Percentiles rank a stretch among this genome's conserved stretches.
These are phyloP conservation scores for Arachnomyces sp. DNA, from an alignment of 2,329 filamentous ascomycete genomes.

Conservation along the genomic window DNA sequence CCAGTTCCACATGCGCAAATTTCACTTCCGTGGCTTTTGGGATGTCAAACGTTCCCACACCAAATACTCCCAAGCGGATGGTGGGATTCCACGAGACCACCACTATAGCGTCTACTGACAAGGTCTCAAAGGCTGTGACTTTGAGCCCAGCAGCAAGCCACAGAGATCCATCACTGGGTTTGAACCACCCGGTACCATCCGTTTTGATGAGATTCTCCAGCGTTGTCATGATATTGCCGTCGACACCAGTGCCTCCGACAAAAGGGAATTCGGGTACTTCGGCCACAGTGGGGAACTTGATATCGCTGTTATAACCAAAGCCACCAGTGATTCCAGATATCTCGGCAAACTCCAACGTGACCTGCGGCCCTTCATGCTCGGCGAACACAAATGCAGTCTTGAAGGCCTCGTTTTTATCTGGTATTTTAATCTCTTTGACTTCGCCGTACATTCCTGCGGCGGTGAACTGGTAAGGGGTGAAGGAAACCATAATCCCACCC, in stretches of 20 bases:
- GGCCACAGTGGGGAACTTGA: slow-evolving; percentile 24
- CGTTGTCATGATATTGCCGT: no score
- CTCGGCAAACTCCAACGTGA: no score
- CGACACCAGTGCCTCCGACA: slow-evolving; percentile 9
- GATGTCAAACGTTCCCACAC: slow-evolving; percentile 22
- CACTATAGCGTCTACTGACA: slow-evolving; percentile 30
- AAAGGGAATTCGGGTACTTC: slow-evolving; percentile 28
- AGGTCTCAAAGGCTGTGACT: slow-evolving; percentile 33
- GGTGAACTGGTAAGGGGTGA: slow-evolving; percentile 29
- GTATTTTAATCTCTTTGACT: slow-evolving; percentile 18
- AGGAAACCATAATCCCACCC: slow-evolving; percentile 31
- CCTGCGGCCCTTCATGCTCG: slow-evolving; percentile 32
- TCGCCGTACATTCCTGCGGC: slow-evolving; percentile 35
- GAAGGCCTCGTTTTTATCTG: no score
- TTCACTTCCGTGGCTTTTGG: slow-evolving; percentile 14
- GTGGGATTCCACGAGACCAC: slow-evolving; percentile 25
- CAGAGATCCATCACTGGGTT: slow-evolving; percentile 19
- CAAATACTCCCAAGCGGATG: slow-evolving; percentile 31
- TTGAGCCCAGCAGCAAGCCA: slow-evolving; percentile 36
- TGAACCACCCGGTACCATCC: slow-evolving; percentile 24
- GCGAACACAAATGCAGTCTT: slow-evolving; percentile 32
- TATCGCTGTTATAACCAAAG: slow-evolving; percentile 34
- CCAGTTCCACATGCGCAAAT: slow-evolving; percentile 34
- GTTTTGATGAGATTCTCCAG: slow-evolving; percentile 4
- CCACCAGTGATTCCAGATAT: slow-evolving; percentile 29